Percentiles rank a stretch among this genome's conserved stretches.
These are phyloP conservation scores for Beauveria scarabaeidicola DNA, from an alignment of 2,329 filamentous ascomycete species.

Conservation along the genomic window DNA sequence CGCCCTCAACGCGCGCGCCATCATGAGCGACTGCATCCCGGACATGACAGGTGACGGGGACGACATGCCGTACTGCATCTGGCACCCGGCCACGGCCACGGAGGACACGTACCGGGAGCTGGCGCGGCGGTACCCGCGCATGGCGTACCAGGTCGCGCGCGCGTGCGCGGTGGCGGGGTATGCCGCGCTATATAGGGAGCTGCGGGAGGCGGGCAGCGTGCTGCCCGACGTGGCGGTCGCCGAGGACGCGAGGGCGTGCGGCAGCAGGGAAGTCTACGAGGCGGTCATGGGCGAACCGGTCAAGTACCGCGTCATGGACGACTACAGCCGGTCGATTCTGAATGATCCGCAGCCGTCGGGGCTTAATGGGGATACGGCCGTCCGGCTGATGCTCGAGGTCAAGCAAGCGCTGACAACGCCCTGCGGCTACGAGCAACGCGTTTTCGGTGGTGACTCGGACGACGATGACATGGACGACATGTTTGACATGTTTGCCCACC, in stretches of 20 bases:
- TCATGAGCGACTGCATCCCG: conserved; percentile 28
- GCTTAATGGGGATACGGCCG: conserved; percentile 27
- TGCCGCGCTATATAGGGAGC: conserved; percentile 24
- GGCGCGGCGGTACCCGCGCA: conserved; percentile 22
- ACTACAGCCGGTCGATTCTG: conserved; percentile 18
- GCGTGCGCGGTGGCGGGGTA: conserved; percentile 32
- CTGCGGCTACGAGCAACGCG: not conserved
- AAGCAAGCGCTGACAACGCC: not conserved
- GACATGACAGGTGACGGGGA: conserved; percentile 14
- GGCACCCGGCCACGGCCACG: conserved; percentile 26
- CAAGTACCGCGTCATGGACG: conserved; percentile 26
- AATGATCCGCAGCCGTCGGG: too few relatives aligned
- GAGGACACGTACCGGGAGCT: conserved; percentile 28
- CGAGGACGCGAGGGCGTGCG: conserved; percentile 27
- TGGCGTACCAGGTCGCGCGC: conserved; percentile 29
- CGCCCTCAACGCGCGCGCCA: conserved; percentile 21
- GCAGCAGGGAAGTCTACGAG: conserved; percentile 19
- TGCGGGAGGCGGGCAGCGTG: conserved; percentile 17
- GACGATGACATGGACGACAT: not conserved
- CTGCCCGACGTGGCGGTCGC: conserved; percentile 30
- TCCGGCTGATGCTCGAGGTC: not conserved
- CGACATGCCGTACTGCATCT: conserved; percentile 28
- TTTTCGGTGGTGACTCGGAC: not conserved
- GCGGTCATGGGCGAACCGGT: conserved; percentile 21
- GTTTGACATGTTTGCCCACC: not conserved